Evolutionary conservation across 2,329 filamentous ascomycete species (phyloP).

Genomic region (Penicillium rolfsii): DNA sequence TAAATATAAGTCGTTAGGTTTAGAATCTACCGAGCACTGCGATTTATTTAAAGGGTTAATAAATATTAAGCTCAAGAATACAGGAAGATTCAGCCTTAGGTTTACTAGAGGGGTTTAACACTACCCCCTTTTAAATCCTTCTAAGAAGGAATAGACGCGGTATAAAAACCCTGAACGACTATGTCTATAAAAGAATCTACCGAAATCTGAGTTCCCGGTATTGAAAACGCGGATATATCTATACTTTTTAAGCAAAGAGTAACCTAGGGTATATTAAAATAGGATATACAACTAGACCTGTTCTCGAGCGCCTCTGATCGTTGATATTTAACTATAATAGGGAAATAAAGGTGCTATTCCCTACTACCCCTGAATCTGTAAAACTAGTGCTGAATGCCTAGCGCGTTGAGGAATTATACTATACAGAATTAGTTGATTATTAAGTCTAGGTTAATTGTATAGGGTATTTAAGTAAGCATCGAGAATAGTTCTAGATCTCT

Average conservation of each 20-base stretch:
- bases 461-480: conserved; percentile 9
- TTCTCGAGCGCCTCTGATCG: not conserved
- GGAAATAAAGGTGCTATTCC: conserved; percentile 7
- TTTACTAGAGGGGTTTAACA: not conserved
- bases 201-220: not conserved
- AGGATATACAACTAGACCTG: conserved; percentile 11
- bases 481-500: conserved; percentile 15
- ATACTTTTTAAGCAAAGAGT: conserved; percentile 6
- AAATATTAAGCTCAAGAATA: not conserved
- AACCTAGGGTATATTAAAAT: conserved; percentile 8
- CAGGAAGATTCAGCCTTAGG: not conserved
- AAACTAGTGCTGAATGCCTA: conserved; percentile 6
- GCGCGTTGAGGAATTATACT: conserved; percentile 12
- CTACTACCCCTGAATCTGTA: conserved; percentile 2
- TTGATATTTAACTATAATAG: conserved; percentile 12
- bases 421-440: conserved; percentile 9
- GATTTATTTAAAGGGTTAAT: not conserved
- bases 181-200: not conserved
- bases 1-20: not conserved
- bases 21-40: not conserved
- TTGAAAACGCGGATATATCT: conserved; percentile 10
- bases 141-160: not conserved
- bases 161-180: not conserved
- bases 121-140: not conserved
- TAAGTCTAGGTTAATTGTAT: conserved; percentile 7